These are phyloP conservation scores for Thermothelomyces thermophilus DNA, from an alignment of 2,329 filamentous ascomycete species.

Conservation along the genomic window DNA sequence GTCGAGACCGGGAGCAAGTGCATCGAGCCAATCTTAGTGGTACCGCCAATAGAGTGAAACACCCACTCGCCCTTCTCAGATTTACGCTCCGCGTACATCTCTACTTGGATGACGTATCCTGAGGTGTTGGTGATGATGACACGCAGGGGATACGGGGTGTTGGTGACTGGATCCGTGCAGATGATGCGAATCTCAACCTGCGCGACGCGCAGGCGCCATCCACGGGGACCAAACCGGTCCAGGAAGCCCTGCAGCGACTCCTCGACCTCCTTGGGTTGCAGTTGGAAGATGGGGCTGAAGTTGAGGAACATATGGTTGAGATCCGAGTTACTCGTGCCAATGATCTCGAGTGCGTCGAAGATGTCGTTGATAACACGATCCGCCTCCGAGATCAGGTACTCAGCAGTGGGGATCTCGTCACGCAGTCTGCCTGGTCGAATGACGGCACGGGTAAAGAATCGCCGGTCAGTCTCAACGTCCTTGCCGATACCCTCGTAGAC, in stretches of 20 bases:
- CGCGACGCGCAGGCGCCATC: constrained; percentile 93
- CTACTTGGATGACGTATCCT: constrained; percentile 93
- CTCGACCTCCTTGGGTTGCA: constrained; percentile 84
- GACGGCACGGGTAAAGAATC: constrained; percentile 95
- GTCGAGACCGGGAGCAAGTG: constrained; percentile 86
- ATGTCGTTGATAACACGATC: constrained; percentile 97
- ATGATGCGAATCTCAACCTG: constrained; percentile 98
- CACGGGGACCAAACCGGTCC: constrained; percentile 89
- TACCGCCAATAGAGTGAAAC: constrained; percentile 95
- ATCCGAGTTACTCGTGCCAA: constrained; percentile 98
- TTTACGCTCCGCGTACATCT: constrained; percentile 96
- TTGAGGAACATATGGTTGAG: constrained; percentile 99
- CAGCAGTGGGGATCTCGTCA: constrained; percentile 96
- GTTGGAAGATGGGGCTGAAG: constrained; percentile 93
- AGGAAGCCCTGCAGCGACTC: constrained; percentile 90
- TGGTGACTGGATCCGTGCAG: constrained; percentile 82
- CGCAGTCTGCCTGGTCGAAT: constrained; percentile 89
- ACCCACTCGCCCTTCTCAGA: constrained; percentile 97
- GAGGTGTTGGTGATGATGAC: constrained; percentile 98
- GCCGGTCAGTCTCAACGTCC: constrained; percentile 90
- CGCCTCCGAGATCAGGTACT: constrained; percentile 96
- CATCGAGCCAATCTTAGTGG: constrained; percentile 91
- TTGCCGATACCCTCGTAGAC: constrained; percentile 97
- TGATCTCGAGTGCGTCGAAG: constrained; percentile 93
- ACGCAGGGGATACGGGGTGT: constrained; percentile 82